A percentile compares a stretch with the other conserved stretches of the same genome.
Conservation (phyloP, 2,329 filamentous ascomycete species). For the Phoma sp. region DNA sequence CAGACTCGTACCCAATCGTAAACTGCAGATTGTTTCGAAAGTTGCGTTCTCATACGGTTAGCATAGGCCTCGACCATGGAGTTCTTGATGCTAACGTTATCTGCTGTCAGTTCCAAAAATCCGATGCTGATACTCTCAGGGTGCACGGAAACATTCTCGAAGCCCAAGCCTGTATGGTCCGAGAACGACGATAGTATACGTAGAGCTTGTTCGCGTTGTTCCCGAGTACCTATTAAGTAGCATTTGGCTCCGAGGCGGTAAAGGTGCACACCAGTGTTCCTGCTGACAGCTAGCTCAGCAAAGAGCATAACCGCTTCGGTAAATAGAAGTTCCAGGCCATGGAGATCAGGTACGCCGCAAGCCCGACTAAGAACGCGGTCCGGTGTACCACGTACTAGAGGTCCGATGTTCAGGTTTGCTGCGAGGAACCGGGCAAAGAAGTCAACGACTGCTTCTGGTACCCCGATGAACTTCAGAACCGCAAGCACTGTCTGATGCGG, state of each 20-base stretch:
- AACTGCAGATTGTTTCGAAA: conserved; percentile 26
- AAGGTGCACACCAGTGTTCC: conserved; percentile 25
- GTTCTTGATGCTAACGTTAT: conserved; percentile 17
- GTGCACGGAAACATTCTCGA: neutral
- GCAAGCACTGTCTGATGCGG: conserved; percentile 66
- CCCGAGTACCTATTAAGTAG: conserved; percentile 31
- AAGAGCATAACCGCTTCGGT: conserved; percentile 38
- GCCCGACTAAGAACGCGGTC: conserved; percentile 26
- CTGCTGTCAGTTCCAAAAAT: conserved; percentile 8
- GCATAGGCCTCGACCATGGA: conserved; percentile 26
- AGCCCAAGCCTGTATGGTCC: conserved; percentile 22
- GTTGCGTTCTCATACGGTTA: conserved; percentile 26
- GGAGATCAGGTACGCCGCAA: conserved; percentile 29
- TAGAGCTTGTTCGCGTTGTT: conserved; percentile 15
- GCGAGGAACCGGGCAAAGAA: conserved; percentile 64
- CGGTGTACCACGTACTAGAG: conserved; percentile 24
- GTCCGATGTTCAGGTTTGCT: conserved; percentile 33
- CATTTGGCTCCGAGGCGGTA: conserved; percentile 34
- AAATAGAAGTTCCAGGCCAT: conserved; percentile 34
- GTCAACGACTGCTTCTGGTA: conserved; percentile 61
- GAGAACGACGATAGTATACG: conserved; percentile 23
- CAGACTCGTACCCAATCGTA: conserved; percentile 38
- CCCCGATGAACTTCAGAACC: conserved; percentile 64
- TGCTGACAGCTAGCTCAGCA: conserved; percentile 31
- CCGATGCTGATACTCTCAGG: conserved; percentile 20